Base-by-base conservation (phyloP, 2,329 filamentous ascomycete species). In the Colletotrichum sp. region DNA sequence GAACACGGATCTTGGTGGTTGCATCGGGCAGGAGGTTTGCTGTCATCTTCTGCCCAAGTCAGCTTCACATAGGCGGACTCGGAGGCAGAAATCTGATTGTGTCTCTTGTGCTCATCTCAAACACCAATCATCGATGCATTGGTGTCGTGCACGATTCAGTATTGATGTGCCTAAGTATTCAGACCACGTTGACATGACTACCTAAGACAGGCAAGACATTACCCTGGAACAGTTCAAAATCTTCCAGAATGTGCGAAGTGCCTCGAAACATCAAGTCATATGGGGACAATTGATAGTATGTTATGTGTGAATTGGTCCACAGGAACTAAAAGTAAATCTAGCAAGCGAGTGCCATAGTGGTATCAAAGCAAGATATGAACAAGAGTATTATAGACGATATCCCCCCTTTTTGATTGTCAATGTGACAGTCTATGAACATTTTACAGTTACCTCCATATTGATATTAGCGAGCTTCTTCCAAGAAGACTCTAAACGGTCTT, bases 331-430 rank as follows among this genome's bases (percentile, higher is more conserved):
- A 65, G 64, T 65, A 65, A 65, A 74, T 68, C 34, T 73, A 65
- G 74, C 70, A 74, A 76, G 64, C 34, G 48, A 69, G 34, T 60
- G 64, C 70, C 59, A 39, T 59, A 25, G 59, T 76, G 70, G 70
- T 76, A 76, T 76, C 70, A 73, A 72, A 74, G 74, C 27, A 69
- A 68, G n/a, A 48, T 74, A 52, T 69, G 15, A 73, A 76, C 44
- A 72, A 61, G 27, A 76, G 44, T 65, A 76, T 73, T 76, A 76
- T 30, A 52, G 44, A 68, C 25, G 28, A 39, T 73, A 52, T 30
- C 34, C 70, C 32, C 36, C 15, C 30, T 73, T 64, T 12, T 32
- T 16, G 27, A 19, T 19, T 72, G 30, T 27, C 34, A 11, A 22
- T 19, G 16, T 3, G 52, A 16, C 28, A 48, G 52, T 32, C 44